These are phyloP conservation scores for Leptographium radiaticola DNA, from an alignment of 2,329 filamentous ascomycete genomes.

Conservation along the genomic window DNA sequence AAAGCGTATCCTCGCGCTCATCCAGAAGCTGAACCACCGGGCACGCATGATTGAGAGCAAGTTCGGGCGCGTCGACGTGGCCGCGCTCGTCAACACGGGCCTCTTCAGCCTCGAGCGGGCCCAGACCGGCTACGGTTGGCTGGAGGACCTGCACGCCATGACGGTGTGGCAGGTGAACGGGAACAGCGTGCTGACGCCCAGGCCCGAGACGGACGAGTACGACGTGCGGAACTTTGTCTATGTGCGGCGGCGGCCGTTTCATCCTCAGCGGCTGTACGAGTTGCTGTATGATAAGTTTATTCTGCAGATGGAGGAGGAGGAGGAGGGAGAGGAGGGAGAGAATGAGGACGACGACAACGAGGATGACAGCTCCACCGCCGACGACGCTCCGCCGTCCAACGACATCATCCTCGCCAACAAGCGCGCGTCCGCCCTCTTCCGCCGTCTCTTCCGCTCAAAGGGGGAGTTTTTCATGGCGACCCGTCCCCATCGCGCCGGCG, in stretches of 20 bases:
- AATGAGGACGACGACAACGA: slow-evolving; percentile 16
- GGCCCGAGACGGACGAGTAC: slow-evolving; percentile 61
- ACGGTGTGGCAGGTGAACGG: slow-evolving; percentile 38
- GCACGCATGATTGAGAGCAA: slow-evolving; percentile 51
- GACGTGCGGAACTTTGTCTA: slow-evolving; percentile 62
- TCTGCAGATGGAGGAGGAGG: slow-evolving; percentile 29
- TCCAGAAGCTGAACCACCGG: slow-evolving; percentile 51
- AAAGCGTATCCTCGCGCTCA: slow-evolving; percentile 33
- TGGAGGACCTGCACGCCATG: slow-evolving; percentile 57
- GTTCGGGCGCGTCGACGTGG: slow-evolving; percentile 46
- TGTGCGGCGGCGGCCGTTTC: slow-evolving; percentile 40
- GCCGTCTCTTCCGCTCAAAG: slow-evolving; percentile 48
- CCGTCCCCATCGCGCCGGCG: slow-evolving; percentile 38
- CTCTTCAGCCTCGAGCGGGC: slow-evolving; percentile 53
- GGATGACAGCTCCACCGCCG: slow-evolving; percentile 15
- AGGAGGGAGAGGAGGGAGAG: slow-evolving; percentile 10
- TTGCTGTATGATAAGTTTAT: slow-evolving; percentile 37
- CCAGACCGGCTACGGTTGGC: slow-evolving; percentile 53
- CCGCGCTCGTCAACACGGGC: slow-evolving; percentile 51
- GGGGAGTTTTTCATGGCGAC: slow-evolving; percentile 49
- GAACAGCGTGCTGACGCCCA: slow-evolving; percentile 44
- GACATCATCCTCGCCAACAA: slow-evolving; percentile 40
- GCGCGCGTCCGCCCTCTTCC: slow-evolving; percentile 36
- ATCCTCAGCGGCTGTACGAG: slow-evolving; percentile 31
- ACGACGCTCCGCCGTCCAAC: slow-evolving; percentile 16